Evolutionary conservation across 495 filamentous ascomycete species (phyloP), one percentile per base, ranked within the genome.

Genomic region (Penicillium flavigenum): DNA sequence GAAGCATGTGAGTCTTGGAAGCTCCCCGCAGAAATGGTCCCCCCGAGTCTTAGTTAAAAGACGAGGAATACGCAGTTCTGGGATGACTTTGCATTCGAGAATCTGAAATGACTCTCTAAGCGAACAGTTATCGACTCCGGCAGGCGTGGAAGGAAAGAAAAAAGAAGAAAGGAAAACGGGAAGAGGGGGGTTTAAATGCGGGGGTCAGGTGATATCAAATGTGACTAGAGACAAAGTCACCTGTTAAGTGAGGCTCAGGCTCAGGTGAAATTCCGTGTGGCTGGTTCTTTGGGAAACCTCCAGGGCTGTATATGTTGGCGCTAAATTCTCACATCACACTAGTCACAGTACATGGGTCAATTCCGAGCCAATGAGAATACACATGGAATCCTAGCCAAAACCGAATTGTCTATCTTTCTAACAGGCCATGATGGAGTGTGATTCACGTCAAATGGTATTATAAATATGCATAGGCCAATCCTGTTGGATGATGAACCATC

Each of bases 111-210:
- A 70, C 54, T 62, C 61, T 64, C 66, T 68, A 54, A 34, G 72
- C 70, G 59, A 43, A 39, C 36, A 57, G 49, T 68, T 70, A 70
- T 72, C 72, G 66, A 75, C 73, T 76, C 73, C 70, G 60, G 64
- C 67, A 70, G 65, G 65, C 72, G 71, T 70, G 61, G 52, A 47
- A 56, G 62, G 43, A 58, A 61, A 44, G 38, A 53, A 44, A 20
- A 51, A 32, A 57, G 24, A 64, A 47, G 49, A 45, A 41, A 54
- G 24, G 43, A 58, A 51, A 49, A 41, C 47, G 46, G 48, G 50
- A 41, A 56, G 69, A 72, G 56, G 66, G 66, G 75, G 52, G 73
- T 61, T 66, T 66, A 62, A 62, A 53, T 58, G 26, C 31, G 29
- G 11, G 22, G 43, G 59, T 70, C 68, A 70, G 65, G 65, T 70